Base-by-base conservation (phyloP, 2,329 filamentous ascomycete genomes). In the Stemphylium lycopersici region DNA sequence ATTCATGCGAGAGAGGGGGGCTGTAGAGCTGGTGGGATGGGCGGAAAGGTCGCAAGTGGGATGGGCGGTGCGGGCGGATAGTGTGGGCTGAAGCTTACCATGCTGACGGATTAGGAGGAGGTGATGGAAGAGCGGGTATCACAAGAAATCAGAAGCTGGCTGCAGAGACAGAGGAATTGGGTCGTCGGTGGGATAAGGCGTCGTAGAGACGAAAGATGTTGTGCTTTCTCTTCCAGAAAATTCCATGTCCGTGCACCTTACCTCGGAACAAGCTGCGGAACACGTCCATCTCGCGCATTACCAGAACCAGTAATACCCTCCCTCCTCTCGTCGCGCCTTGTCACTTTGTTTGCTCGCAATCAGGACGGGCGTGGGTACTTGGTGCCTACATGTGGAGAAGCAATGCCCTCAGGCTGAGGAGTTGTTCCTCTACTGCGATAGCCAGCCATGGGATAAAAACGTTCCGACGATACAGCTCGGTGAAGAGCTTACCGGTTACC, bases 371-470 rank as follows among this genome's bases (percentile, higher is more conserved):
- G 31, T 50, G 22, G 48, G 22, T n/a, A 40, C 42, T 47, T 40
- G 34, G 68, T 67, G 65, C 61, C 47, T 72, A 59, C 59, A 75
- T 75, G 72, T 72, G 65, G 70, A 67, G 64, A 67, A 70, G 59
- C 54, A 67, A 74, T 73, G 70, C 62, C 52, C 58, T 66, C 59
- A 51, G 63, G 42, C 37, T 70, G 65, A 70, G 70, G 68, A 66
- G 59, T 42, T 65, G 63, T 56, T 68, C 56, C 65, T 70, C 64
- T 56, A 46, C 60, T 49, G 41, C 52, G 40, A 15, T 40, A 26
- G 26, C 32, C 41, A 51, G 31, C 7, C 45, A 61, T 62, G 62
- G 56, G 52, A 11, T 53, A 32, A 52, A 16, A n/a, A 54, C 39
- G 22, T 37, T 54, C 34, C 60, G 66, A 63, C 61, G 58, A 44